Evolutionary conservation across 352 stramenopile genomes (phyloP).

Genomic region (Pythium monospermum): DNA sequence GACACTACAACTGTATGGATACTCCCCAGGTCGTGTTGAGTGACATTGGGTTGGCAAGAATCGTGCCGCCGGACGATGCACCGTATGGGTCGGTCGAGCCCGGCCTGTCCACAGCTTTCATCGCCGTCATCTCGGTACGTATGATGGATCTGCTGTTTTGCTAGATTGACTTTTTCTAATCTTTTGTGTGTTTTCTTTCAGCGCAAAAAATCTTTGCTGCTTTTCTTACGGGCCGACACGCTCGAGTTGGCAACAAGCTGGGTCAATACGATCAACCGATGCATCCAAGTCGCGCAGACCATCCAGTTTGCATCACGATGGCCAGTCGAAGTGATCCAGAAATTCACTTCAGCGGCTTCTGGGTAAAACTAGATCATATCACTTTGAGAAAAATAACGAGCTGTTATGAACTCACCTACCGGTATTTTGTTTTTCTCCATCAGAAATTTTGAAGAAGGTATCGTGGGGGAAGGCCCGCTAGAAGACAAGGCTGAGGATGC

Average conservation of each 20-base stretch:
- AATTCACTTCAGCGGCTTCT: conserved; percentile 62
- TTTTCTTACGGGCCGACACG: conserved; percentile 77
- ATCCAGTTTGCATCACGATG: conserved; percentile 61
- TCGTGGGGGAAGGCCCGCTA: conserved; percentile 7
- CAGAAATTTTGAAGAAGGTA: conserved; percentile 22
- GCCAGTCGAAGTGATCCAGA: conserved; percentile 68
- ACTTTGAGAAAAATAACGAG: too few species aligned
- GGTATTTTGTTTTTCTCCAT: neutral
- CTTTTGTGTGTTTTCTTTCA: conserved; percentile 14
- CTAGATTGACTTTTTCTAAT: neutral
- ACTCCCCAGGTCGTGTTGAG: conserved; percentile 30
- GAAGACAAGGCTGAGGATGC: neutral
- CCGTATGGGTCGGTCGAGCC: conserved; percentile 67
- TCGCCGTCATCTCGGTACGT: conserved; percentile 65
- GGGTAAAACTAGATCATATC: conserved; percentile 38
- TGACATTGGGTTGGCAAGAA: conserved; percentile 71
- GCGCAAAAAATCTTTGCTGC: conserved; percentile 72
- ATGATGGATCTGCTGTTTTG: neutral
- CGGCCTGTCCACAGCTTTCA: conserved; percentile 50
- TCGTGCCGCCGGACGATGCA: conserved; percentile 70
- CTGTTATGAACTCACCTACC: too few species aligned
- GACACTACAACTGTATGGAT: too few species aligned
- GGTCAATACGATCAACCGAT: conserved; percentile 79
- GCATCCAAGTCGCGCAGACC: conserved; percentile 61
- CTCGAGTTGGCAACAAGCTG: conserved; percentile 61